A percentile compares a stretch with the other conserved stretches of the same genome.
Conservation (phyloP, 805 yeast species). For the Hanseniaspora valbyensis region DNA sequence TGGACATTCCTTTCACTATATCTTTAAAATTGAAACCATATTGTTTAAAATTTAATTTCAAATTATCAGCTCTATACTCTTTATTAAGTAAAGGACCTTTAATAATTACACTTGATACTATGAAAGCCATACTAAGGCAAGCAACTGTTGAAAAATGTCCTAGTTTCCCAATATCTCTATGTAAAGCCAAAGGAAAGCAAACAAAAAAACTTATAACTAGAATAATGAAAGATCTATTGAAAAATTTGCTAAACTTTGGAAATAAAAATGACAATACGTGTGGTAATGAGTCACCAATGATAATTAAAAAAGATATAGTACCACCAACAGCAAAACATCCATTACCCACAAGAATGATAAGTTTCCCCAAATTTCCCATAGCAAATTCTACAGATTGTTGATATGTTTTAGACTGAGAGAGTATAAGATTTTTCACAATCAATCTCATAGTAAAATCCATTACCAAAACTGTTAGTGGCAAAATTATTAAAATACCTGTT, state of each 20-base stretch:
- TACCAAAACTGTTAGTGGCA: constrained; percentile 49
- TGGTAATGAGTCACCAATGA: constrained; percentile 90
- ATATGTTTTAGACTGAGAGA: constrained; percentile 65
- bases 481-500: constrained; percentile 54
- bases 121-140: constrained; percentile 67
- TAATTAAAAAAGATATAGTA: constrained; percentile 83
- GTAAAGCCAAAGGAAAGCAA: constrained; percentile 73
- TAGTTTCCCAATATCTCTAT: constrained; percentile 67
- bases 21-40: constrained; percentile 25
- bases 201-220: constrained; percentile 55
- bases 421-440: constrained; percentile 69
- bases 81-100: constrained; percentile 56
- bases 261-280: constrained; percentile 45
- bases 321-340: constrained; percentile 92
- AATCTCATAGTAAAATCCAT: constrained; percentile 83
- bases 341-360: constrained; percentile 60
- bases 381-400: constrained; percentile 77
- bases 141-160: constrained; percentile 87
- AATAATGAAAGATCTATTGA: constrained; percentile 62
- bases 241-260: constrained; percentile 36
- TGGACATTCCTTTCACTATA: constrained; percentile 83
- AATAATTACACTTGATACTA: constrained; percentile 59
- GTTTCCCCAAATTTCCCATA: constrained; percentile 62
- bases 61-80: constrained; percentile 39
- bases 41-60: constrained; percentile 40